A percentile compares a stretch with the other conserved stretches of the same genome.
These are phyloP conservation scores for Xylaria sp. DNA, from an alignment of 2,329 filamentous ascomycete species.

Conservation along the genomic window DNA sequence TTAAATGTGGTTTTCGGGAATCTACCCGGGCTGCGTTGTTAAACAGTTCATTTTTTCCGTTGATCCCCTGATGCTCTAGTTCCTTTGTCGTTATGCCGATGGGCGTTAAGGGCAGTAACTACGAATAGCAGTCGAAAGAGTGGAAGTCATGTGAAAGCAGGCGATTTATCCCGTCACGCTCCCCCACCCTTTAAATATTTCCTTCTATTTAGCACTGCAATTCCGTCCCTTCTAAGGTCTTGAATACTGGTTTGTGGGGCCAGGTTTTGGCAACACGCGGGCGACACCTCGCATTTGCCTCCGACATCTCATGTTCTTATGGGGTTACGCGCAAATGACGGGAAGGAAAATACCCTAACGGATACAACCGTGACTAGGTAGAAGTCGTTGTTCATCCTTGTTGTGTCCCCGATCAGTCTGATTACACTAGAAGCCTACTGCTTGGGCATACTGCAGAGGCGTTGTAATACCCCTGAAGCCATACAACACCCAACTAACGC, in stretches of 20 bases:
- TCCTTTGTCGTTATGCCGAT: background rate
- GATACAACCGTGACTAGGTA: too few relatives aligned
- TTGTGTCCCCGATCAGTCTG: background rate
- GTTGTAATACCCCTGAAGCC: constrained; percentile 12
- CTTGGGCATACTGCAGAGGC: background rate
- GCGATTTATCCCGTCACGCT: too few relatives aligned
- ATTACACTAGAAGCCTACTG: background rate
- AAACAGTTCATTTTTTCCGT: too few relatives aligned
- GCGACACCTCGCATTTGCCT: too few relatives aligned
- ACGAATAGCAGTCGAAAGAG: too few relatives aligned
- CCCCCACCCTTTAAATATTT: background rate
- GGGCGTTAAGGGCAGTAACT: background rate
- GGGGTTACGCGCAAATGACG: too few relatives aligned
- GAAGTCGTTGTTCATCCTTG: background rate
- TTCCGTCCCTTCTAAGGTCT: background rate
- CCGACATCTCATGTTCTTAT: background rate
- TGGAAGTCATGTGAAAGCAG: too few relatives aligned
- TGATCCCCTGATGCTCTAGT: background rate
- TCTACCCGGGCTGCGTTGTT: background rate
- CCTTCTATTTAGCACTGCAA: background rate
- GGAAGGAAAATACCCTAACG: too few relatives aligned
- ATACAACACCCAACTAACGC: background rate
- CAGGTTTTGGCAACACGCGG: background rate
- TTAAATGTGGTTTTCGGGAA: background rate
- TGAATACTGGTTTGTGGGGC: background rate